Conservation (phyloP, 108 stramenopile species). For the Cyclotella cryptica region DNA sequence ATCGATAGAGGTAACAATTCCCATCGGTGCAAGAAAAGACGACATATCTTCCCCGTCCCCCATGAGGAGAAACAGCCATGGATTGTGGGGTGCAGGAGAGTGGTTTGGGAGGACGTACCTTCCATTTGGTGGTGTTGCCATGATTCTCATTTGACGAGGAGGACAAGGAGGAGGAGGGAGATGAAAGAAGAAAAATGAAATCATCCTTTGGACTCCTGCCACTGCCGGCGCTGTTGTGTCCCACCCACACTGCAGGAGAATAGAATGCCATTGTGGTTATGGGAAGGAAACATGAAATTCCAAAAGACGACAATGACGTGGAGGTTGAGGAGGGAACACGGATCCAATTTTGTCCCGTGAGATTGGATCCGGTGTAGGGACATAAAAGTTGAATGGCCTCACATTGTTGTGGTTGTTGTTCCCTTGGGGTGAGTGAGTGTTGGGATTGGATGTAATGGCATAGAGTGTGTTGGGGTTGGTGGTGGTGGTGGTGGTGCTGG, state of each 20-base stretch:
- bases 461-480: conserved; percentile 35
- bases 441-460: conserved; percentile 35
- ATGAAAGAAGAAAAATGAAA: no score
- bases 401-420: no score
- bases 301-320: background rate
- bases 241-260: no score
- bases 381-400: conserved; percentile 48
- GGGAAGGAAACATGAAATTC: conserved; percentile 3
- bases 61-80: conserved; percentile 58
- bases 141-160: background rate
- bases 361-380: conserved; percentile 52
- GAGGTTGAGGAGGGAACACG: conserved; percentile 10
- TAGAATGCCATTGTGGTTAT: conserved; percentile 5
- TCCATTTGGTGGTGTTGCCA: conserved; percentile 59
- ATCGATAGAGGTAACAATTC: conserved; percentile 67
- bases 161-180: no score
- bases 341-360: conserved; percentile 23
- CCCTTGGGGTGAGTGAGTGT: no score
- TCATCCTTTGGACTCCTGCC: no score
- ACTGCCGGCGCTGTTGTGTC: no score
- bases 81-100: conserved; percentile 53
- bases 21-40: conserved; percentile 70
- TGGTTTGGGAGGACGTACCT: conserved; percentile 72
- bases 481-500: no score
- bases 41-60: conserved; percentile 70